Evolutionary conservation across 768 basidiomycete species (phyloP).

Genomic region (Tulasnella sp.): DNA sequence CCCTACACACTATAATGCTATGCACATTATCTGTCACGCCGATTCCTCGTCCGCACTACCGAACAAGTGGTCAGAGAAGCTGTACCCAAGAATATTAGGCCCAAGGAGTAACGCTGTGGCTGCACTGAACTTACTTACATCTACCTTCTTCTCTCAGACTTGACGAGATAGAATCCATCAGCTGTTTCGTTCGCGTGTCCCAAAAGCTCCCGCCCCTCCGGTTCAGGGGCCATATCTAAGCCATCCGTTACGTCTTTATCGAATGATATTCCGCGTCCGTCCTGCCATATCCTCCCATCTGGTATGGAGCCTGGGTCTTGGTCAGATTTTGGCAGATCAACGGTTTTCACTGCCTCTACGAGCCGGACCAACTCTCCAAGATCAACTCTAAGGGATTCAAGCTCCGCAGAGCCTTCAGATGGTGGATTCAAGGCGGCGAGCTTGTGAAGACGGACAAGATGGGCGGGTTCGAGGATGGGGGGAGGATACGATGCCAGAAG

Average conservation of each 20-base stretch:
- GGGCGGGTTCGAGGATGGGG: slow-evolving; percentile 45
- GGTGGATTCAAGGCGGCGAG: slow-evolving; percentile 67
- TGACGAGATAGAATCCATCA: slow-evolving; percentile 50
- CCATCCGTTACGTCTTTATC: slow-evolving; percentile 15
- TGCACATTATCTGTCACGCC: no score
- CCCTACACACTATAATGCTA: no score
- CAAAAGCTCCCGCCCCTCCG: slow-evolving; percentile 38
- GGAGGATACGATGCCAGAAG: slow-evolving; percentile 67
- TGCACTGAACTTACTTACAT: no score
- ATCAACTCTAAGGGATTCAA: slow-evolving; percentile 41
- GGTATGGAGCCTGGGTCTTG: slow-evolving; percentile 23
- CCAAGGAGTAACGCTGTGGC: no score
- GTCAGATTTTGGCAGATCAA: slow-evolving; percentile 26
- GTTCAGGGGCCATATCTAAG: slow-evolving; percentile 14
- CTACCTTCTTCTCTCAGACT: neutral
- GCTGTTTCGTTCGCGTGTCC: slow-evolving; percentile 39
- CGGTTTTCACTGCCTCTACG: slow-evolving; percentile 71
- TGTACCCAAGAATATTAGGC: no score
- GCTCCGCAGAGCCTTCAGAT: slow-evolving; percentile 41
- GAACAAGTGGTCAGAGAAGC: no score
- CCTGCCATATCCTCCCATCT: slow-evolving; percentile 36
- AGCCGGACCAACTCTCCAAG: slow-evolving; percentile 62
- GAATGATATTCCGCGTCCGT: slow-evolving; percentile 29
- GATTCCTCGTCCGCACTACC: no score
- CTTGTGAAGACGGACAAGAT: slow-evolving; percentile 53